Base-by-base conservation (phyloP, 495 filamentous ascomycete genomes). In the Aspergillus bridgeri region DNA sequence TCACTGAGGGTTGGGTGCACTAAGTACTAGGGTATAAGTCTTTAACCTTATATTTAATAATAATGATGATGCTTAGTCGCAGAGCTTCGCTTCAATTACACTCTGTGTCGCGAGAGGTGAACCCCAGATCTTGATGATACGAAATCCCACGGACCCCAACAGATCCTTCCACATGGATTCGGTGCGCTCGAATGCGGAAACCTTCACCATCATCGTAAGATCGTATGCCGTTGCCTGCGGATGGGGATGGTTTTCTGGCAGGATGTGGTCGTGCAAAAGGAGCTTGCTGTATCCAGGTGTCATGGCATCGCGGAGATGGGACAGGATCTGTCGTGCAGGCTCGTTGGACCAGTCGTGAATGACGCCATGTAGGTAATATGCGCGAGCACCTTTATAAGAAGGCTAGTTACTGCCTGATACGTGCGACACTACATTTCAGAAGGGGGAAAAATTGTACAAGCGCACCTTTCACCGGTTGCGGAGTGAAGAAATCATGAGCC, bases 261-360 rank as follows among this genome's bases (percentile, higher is more conserved):
- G 53, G 19, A 72, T 60, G 20, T 67, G 50, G 45, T 76, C 73
- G 42, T 74, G 70, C 22, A 79, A 64, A 4, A 79, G 54, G 1
- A 76, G 23, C 47, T 62, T 70, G 29, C 62, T 68, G 60, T 70
- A 70, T 19, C 57, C 61, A 3, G 54, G 61, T 13, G 21, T 48
- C 76, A 82, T 80, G 0, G 71, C 73, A 17, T 47, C 45, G 0
- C 48, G 43, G n/a, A 78, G 56, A 8, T 66, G 38, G 0, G 27
- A 18, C 5, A 83, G 67, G 27, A 82, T 79, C 45, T 53, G 56
- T 6, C 59, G 60, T 42, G 71, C 71, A 38, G 47, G 53, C 11
- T 75, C 69, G 52, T 80, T 76, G 0, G 68, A 61, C 74, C 76
- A 81, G 65, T 81, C 78, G 21, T 82, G 77, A 9, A 79, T 59